Evolutionary conservation across 345 rosid species (phyloP), one percentile per base, ranked within the genome.

Genomic region (Pistacia integerrima): DNA sequence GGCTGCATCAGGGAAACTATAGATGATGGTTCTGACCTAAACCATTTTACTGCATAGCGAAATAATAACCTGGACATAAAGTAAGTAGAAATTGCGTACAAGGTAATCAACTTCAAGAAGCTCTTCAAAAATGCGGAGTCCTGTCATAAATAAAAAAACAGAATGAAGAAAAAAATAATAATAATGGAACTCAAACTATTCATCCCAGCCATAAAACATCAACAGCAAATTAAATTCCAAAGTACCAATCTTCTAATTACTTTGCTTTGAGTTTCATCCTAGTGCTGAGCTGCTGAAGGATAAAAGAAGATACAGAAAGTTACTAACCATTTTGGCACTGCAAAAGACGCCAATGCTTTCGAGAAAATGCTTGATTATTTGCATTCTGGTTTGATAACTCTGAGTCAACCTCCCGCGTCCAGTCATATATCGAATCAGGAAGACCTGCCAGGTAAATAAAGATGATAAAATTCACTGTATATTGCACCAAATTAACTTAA

Each of bases 71-170:
- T 71, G 28, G 64, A 36, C 52, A 70, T 68, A 59, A 83, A 56
- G 77, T 25, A 78, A 80, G 68, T 57, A 82, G 46, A 73, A 72
- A 64, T 49, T 68, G 71, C 93, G 60, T 90, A 97, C 99, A 81
- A 97, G 99, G 84, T 97, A 97, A 82, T 97, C 99, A 73, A 94
- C 97, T 87, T 94, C 98, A 83, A 97, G 90, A 79, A 90, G 96
- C 90, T 97, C 99, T 87, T 97, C 99, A 90, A 97, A 94, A 81
- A 97, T 94, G 82, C 99, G 97, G 48, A 97, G 98, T 71, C 99
- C 99, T 97, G 93, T 79, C 74, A 10, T 7, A 30, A 49, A 10
- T 11, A 13, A 12, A 12, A 28, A 62, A 62, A 85, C 64, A 71
- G 61, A 73, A 35, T 74, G 17, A 57, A 63, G 38, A 61, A 73